These are phyloP conservation scores for Lepidium sativum DNA, from an alignment of 345 rosid species.

Conservation along the genomic window DNA sequence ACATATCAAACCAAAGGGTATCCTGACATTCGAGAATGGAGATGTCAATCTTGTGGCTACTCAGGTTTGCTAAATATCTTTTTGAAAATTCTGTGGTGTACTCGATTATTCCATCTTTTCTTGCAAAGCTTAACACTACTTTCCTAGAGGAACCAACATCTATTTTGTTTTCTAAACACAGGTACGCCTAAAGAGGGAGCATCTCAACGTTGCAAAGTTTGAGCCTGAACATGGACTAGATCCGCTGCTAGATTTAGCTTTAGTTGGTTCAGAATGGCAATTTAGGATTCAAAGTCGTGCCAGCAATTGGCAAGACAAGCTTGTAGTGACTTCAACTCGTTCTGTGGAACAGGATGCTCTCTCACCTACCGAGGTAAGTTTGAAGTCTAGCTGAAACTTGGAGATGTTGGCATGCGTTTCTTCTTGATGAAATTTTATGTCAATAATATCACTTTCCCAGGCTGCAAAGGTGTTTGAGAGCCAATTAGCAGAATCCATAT, in stretches of 20 bases:
- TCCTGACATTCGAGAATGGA: conserved; percentile 90
- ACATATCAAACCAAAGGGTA: conserved; percentile 79
- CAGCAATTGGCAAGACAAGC: conserved; percentile 95
- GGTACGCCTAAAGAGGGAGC: conserved; percentile 94
- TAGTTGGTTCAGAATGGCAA: conserved; percentile 99
- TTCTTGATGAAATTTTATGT: not conserved
- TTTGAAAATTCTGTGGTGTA: conserved; percentile 2
- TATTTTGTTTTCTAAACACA: conserved; percentile 28
- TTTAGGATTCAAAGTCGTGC: conserved; percentile 95
- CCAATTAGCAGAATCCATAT: conserved; percentile 91
- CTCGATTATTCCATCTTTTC: not conserved
- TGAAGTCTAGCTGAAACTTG: not conserved
- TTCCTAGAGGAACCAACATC: not conserved
- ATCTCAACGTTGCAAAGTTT: conserved; percentile 84
- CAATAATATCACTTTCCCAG: conserved; percentile 29
- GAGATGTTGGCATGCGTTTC: not conserved
- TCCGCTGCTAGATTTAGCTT: conserved; percentile 85
- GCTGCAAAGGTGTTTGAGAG: conserved; percentile 95
- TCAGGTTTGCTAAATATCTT: conserved; percentile 45
- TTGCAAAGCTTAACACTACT: not conserved
- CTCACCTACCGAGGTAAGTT: conserved; percentile 80
- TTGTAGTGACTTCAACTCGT: conserved; percentile 85
- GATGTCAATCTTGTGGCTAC: conserved; percentile 98
- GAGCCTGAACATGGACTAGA: conserved; percentile 92
- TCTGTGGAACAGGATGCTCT: conserved; percentile 94